Conservation (phyloP, 192 early-diverging fungal species). For the Backusella liffmaniae region DNA sequence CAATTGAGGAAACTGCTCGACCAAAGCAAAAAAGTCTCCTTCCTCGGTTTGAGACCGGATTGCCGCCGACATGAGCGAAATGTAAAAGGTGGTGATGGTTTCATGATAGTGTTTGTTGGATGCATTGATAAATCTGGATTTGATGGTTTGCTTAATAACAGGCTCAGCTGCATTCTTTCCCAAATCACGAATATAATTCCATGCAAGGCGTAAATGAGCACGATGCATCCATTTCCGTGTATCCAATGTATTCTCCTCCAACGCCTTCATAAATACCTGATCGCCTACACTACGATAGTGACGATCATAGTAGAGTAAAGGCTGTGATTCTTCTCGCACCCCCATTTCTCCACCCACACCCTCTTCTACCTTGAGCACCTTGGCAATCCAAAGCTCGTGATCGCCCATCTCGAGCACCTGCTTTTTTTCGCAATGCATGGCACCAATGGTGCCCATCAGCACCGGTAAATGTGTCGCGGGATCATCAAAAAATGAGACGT, state of each 20-base stretch:
- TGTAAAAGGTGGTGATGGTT: conserved; percentile 39
- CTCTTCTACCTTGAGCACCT: conserved; percentile 53
- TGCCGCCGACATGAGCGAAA: conserved; percentile 23
- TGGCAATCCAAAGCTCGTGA: conserved; percentile 64
- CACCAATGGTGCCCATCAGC: conserved; percentile 53
- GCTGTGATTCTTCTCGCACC: conserved; percentile 31
- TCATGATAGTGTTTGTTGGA: conserved; percentile 28
- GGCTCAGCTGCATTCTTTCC: conserved; percentile 17
- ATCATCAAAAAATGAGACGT: conserved; percentile 39
- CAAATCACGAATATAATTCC: conserved; percentile 40
- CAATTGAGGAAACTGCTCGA: conserved; percentile 30
- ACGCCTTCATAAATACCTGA: conserved; percentile 40
- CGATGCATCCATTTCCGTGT: conserved; percentile 35
- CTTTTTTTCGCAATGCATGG: conserved; percentile 54
- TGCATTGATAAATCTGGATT: conserved; percentile 16
- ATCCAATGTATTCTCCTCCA: conserved; percentile 27
- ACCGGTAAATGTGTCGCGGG: conserved; percentile 51
- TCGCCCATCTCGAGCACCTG: conserved; percentile 53
- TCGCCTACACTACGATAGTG: conserved; percentile 48
- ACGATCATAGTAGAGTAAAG: conserved; percentile 52
- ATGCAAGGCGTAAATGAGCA: conserved; percentile 43
- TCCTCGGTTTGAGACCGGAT: conserved; percentile 1
- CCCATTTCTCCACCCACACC: conserved; percentile 43
- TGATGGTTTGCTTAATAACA: conserved; percentile 30
- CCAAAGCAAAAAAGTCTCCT: conserved; percentile 37